Evolutionary conservation across 352 stramenopile species (phyloP), one percentile per base, ranked within the genome.

Genomic region (Globisporangium alternatum): DNA sequence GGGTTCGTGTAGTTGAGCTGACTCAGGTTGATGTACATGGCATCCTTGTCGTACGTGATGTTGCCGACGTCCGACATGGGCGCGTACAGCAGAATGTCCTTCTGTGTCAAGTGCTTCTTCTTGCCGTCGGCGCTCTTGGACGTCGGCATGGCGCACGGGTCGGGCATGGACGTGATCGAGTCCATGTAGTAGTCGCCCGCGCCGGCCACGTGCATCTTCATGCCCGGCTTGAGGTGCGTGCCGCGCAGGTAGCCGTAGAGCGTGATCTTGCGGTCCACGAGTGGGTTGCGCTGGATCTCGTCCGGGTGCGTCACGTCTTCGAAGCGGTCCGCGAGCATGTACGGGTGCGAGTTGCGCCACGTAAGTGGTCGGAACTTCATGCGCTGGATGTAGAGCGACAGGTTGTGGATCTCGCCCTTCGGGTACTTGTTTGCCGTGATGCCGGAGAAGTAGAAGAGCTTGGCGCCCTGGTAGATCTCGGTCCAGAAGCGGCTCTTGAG

Each of bases 401-500:
- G 75, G 65, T 99, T 99, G 41, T 98, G 91, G 62, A 99, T 96
- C 82, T 99, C 98, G 65, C 97, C 96, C 73, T 99, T 99, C 22
- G 97, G 89, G 83, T 99, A 99, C 73, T 99, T 99, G 65, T 98
- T 98, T 71, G 98, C 98, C 0, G 98, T 90, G 57, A 98, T 90
- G 39, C 98, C 98, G 0, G 90, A 98, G 64, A 99, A 98, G 76
- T 98, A 97, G 72, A 99, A 99, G n/a, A 98, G 75, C 71, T 98
- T 98, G 22, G 91, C 91, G 35, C 91, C 91, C 60, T 98, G 88
- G 69, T 97, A 97, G 56, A 98, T 96, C 75, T 99, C 98, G 3
- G 97, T 99, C 98, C 98, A 99, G 78, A 99, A 99, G 21, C 98
- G 87, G 58, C 98, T 90, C 77, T 99, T 99, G 8, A 99, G 75